Evolutionary conservation across 2,329 filamentous ascomycete species (phyloP).

Genomic region (Aureobasidium sp.): DNA sequence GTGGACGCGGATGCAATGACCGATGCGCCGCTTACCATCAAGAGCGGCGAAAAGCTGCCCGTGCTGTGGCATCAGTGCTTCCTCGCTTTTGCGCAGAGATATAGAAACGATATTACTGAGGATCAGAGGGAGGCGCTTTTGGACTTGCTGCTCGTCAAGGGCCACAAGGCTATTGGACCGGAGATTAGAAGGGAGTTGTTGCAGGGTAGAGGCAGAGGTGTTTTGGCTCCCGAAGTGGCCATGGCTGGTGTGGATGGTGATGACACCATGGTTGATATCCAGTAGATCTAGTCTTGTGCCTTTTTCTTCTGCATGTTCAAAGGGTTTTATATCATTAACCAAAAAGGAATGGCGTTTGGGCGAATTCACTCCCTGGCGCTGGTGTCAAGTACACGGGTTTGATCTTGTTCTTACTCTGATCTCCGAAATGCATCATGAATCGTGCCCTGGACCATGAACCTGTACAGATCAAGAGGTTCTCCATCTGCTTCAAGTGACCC

Average conservation of each 20-base stretch:
- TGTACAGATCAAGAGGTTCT: neutral
- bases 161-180: slow-evolving; percentile 81
- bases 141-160: slow-evolving; percentile 75
- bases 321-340: neutral
- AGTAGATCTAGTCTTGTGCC: neutral
- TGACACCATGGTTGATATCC: slow-evolving; percentile 72
- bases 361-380: neutral
- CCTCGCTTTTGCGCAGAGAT: slow-evolving; percentile 85
- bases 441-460: neutral
- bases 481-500: neutral
- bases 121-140: slow-evolving; percentile 87
- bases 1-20: slow-evolving; percentile 50
- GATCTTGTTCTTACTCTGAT: neutral
- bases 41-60: slow-evolving; percentile 55
- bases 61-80: slow-evolving; percentile 96
- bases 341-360: neutral
- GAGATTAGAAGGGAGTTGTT: slow-evolving; percentile 85
- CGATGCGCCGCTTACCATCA: slow-evolving; percentile 30
- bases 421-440: too few relatives aligned
- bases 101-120: slow-evolving; percentile 92
- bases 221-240: slow-evolving; percentile 54
- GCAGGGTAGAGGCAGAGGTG: slow-evolving; percentile 78
- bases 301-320: neutral
- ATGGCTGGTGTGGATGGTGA: slow-evolving; percentile 55
- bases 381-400: neutral